Evolutionary conservation across 148 eudicot genomes (phyloP).

Genomic region (Spergularia marina): DNA sequence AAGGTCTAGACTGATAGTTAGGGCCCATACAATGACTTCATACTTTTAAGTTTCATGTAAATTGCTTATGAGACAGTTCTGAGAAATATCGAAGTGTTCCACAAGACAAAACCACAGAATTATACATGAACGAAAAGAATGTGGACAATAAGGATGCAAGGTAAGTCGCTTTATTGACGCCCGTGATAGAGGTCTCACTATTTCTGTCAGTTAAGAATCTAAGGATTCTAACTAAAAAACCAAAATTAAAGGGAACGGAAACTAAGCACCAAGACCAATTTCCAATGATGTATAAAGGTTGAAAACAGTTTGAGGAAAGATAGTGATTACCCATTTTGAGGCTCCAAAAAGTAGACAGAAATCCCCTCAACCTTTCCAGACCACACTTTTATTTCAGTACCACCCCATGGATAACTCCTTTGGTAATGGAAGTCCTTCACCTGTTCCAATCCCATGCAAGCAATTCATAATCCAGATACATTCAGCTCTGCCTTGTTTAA

Average conservation of each 20-base stretch:
- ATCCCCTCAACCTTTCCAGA: slow-evolving; percentile 94
- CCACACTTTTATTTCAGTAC: slow-evolving; percentile 95
- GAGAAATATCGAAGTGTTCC: neutral
- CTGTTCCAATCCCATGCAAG: slow-evolving; percentile 35
- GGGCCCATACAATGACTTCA: too few relatives aligned
- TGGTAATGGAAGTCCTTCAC: slow-evolving; percentile 74
- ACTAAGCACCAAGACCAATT: neutral
- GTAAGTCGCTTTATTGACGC: neutral
- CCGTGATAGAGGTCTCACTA: neutral
- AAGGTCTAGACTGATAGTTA: too few relatives aligned
- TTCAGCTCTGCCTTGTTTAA: neutral
- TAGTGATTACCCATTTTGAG: slow-evolving; percentile 82
- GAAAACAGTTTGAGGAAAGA: slow-evolving; percentile 3
- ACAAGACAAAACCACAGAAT: neutral
- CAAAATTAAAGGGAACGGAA: neutral
- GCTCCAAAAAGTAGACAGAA: slow-evolving; percentile 91
- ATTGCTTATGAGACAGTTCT: neutral
- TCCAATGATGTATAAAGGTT: neutral
- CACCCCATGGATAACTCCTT: slow-evolving; percentile 83
- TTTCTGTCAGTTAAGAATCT: neutral
- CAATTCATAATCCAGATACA: neutral
- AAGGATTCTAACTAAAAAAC: neutral
- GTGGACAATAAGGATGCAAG: neutral
- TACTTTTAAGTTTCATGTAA: neutral
- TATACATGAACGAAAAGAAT: neutral